Evolutionary conservation across 2,329 filamentous ascomycete genomes (phyloP), one percentile per base, ranked within the genome.

Genomic region (Pseudogymnoascus pannorum): DNA sequence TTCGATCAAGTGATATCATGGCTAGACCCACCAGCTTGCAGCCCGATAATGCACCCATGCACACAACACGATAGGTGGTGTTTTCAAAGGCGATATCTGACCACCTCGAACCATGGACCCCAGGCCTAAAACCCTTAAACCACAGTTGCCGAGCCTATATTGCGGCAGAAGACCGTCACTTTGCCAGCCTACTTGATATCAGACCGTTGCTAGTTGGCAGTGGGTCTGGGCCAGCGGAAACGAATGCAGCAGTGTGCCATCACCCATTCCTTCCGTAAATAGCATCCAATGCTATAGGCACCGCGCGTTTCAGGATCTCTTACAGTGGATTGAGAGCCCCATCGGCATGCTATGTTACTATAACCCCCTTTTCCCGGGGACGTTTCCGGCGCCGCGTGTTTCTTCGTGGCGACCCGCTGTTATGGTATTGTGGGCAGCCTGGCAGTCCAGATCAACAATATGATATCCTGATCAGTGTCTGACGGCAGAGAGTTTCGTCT

Each of bases 281-380:
- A 48, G 42, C 42, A 48, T 48, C 42, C 42, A 48, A 48, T 48
- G 42, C 42, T 26, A 48, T 48, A 48, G 42, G 11, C 42, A 48
- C 42, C 3, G 42, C 42, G 42, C 14, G 42, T 48, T 48, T 48
- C 42, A 48, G 42, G 42, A 48, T 48, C 42, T 48, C 42, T n/a
- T n/a, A 14, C 14, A n/a, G 14, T 48, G 42, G 14, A 26, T 16
- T n/a, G 38, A 48, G 20, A 48, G 42, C 12, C 42, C 42, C 42
- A 48, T 48, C 42, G 9, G 42, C 42, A 48, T 48, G 42, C 20
- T 48, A 26, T n/a, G 26, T 5, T 8, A 48, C 42, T n/a, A 12
- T 26, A 14, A 22, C 22, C 42, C 42, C 42, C n/a, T 48, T 26
- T 48, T 9, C 26, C 26, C 42, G 22, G 42, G 7, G 20, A 2